Base-by-base conservation (phyloP, 1,284 basidiomycete species). In the Tilletia walkeri region DNA sequence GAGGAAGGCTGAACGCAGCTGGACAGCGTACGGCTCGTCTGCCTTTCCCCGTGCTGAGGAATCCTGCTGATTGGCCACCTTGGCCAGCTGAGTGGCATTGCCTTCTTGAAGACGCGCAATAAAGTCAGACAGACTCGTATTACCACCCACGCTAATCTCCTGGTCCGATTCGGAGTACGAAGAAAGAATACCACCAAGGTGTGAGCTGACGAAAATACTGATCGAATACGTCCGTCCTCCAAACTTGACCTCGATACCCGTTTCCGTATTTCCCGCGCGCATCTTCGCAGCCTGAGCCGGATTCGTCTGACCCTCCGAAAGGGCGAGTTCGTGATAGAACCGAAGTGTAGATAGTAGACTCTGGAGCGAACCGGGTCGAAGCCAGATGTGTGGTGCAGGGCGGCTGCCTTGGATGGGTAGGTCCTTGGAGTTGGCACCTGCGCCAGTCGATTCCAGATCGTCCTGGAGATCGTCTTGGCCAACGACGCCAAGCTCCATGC, bases 151-250 rank as follows among this genome's bases (percentile, higher is more conserved):
- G 3, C 71, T 72, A 69, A 83, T 70, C n/a, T 73, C 70, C 6
- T 73, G 70, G 18, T 76, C 71, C 50, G 50, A 53, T 24, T 53
- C 50, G 50, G 50, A 18, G 50, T 53, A 53, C 10, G 50, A 53
- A 18, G 50, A 53, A 18, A 53, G 50, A 18, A 53, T 6, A 5
- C 50, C 50, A 18, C 50, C 50, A 18, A 53, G 50, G 67, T 78
- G 77, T 20, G 80, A 81, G 24, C 78, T 78, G 54, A 83, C 76
- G 67, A 80, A 80, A 72, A 84, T 78, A 12, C 76, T 79, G 49
- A 84, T 80, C 56, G 76, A 78, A 72, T 77, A 80, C 48, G 70
- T 70, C 41, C 73, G 70, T 47, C 77, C 73, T 49, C 74, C 74
- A 72, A 78, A 80, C 68, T 80, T 80, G 74, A 78, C 76, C 63